A percentile compares a stretch with the other conserved stretches of the same genome.
phyloP scores from a whole-genome alignment of 2,329 filamentous ascomycete species.

The Colletotrichum sidae region DNA sequence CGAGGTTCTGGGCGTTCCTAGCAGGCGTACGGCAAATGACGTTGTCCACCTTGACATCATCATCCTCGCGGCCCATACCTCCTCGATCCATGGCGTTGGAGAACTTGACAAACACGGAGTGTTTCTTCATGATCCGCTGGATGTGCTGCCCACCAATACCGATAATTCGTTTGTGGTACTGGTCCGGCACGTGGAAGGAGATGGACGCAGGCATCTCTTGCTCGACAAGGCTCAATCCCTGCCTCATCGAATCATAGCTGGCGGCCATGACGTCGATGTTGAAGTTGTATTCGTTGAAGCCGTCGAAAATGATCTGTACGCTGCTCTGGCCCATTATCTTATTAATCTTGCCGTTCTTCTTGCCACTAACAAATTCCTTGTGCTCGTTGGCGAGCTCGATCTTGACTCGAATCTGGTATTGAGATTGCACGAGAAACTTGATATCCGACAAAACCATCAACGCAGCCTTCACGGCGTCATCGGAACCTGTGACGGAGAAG shows the following conservation, averaged over 20 bases:
- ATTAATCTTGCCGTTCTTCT: slow-evolving; percentile 99
- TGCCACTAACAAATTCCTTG: slow-evolving; percentile 99
- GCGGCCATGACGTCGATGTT: slow-evolving; percentile 97
- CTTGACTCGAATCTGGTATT: slow-evolving; percentile 96
- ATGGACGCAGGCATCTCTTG: slow-evolving; percentile 99
- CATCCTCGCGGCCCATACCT: slow-evolving; percentile 91
- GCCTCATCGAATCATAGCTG: slow-evolving; percentile 94
- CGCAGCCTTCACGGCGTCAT: slow-evolving; percentile 96
- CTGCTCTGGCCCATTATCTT: slow-evolving; percentile 99
- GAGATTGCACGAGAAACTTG: slow-evolving; percentile 85
- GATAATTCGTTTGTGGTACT: slow-evolving; percentile 99
- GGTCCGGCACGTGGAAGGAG: slow-evolving; percentile 98
- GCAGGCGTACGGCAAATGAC: slow-evolving; percentile 98
- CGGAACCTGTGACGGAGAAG: slow-evolving; percentile 94
- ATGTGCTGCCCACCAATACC: slow-evolving; percentile 99
- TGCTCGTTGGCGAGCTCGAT: slow-evolving; percentile 99
- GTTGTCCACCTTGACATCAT: slow-evolving; percentile 98
- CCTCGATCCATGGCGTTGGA: slow-evolving; percentile 99
- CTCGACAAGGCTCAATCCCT: slow-evolving; percentile 91
- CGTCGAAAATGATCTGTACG: slow-evolving; percentile 98
- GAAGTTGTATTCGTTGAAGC: slow-evolving; percentile 99
- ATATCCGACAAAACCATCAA: slow-evolving; percentile 93
- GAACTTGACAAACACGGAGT: slow-evolving; percentile 99
- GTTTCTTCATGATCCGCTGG: slow-evolving; percentile 99
- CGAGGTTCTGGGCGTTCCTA: slow-evolving; percentile 94